A percentile compares a stretch with the other conserved stretches of the same genome.
Conservation (phyloP, 1,284 basidiomycete genomes). For the Ustilago bromivora region DNA sequence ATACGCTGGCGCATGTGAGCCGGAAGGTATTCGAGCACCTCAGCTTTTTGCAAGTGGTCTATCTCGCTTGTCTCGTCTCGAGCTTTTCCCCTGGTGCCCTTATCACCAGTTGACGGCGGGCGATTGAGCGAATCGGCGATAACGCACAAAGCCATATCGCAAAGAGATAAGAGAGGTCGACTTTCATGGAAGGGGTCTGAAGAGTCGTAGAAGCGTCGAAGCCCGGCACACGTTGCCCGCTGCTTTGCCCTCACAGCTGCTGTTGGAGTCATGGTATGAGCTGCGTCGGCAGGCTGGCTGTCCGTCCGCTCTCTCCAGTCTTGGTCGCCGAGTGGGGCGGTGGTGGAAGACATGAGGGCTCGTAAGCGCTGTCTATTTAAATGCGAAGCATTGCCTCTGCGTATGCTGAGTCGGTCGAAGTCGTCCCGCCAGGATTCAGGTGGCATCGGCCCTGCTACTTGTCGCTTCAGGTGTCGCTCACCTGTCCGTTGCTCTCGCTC, state of each 20-base stretch:
- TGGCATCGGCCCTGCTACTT: slow-evolving; percentile 51
- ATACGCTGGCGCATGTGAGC: slow-evolving; percentile 33
- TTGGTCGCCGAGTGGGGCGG: neutral
- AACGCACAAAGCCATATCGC: slow-evolving; percentile 39
- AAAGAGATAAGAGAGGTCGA: neutral
- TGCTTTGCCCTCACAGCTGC: neutral
- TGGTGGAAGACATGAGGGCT: neutral
- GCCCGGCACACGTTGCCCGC: slow-evolving; percentile 13
- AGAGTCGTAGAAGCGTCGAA: slow-evolving; percentile 12
- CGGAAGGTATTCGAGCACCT: slow-evolving; percentile 37
- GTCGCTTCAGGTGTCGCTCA: slow-evolving; percentile 31
- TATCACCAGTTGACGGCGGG: neutral
- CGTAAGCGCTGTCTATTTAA: slow-evolving; percentile 9
- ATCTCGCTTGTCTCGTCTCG: neutral
- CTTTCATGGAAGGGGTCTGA: neutral
- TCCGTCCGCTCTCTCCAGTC: neutral
- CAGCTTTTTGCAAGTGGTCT: neutral
- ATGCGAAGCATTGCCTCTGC: slow-evolving; percentile 8
- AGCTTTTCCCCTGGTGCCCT: neutral
- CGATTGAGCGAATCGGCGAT: slow-evolving; percentile 36
- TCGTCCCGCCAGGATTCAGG: slow-evolving; percentile 50
- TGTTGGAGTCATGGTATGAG: neutral
- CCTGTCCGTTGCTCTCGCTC: slow-evolving; percentile 31
- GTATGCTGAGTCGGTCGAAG: slow-evolving; percentile 38
- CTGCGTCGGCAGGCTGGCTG: neutral